Evolutionary conservation across 495 filamentous ascomycete species (phyloP).

Genomic region (Talaromyces wortmannii): DNA sequence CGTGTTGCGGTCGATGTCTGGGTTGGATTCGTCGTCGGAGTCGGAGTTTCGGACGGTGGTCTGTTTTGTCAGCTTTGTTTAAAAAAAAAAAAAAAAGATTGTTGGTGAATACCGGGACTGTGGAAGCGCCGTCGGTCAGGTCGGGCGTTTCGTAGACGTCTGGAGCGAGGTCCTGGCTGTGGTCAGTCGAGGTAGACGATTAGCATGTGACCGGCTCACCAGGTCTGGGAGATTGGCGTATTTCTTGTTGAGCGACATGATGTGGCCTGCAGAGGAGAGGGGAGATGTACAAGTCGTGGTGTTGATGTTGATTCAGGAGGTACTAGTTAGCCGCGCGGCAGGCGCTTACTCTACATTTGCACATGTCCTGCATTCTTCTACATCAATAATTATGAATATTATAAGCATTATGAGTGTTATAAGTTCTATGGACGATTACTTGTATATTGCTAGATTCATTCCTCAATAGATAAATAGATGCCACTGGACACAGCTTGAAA

Average conservation of each 20-base stretch:
- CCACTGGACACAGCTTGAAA: too few species aligned
- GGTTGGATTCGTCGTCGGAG: slow-evolving; percentile 50
- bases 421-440: too few species aligned
- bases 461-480: too few species aligned
- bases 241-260: slow-evolving; percentile 55
- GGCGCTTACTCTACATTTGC: too few species aligned
- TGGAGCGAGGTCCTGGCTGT: slow-evolving; percentile 70
- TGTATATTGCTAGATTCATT: too few species aligned
- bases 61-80: slow-evolving; percentile 51
- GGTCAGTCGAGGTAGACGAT: slow-evolving; percentile 8
- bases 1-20: slow-evolving; percentile 65
- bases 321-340: too few species aligned
- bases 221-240: slow-evolving; percentile 82
- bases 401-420: too few species aligned
- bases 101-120: slow-evolving; percentile 54
- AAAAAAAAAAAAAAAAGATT: too few species aligned
- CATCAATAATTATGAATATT: too few species aligned
- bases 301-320: neutral
- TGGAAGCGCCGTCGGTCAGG: slow-evolving; percentile 80
- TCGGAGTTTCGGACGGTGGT: slow-evolving; percentile 60
- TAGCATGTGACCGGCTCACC: slow-evolving; percentile 36
- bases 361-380: too few species aligned
- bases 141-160: slow-evolving; percentile 96
- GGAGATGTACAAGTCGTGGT: neutral
- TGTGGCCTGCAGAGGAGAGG: too few species aligned